A percentile compares a stretch with the other conserved stretches of the same genome.
Conservation (phyloP, 805 yeast species). For the Zygoascus tannicola region DNA sequence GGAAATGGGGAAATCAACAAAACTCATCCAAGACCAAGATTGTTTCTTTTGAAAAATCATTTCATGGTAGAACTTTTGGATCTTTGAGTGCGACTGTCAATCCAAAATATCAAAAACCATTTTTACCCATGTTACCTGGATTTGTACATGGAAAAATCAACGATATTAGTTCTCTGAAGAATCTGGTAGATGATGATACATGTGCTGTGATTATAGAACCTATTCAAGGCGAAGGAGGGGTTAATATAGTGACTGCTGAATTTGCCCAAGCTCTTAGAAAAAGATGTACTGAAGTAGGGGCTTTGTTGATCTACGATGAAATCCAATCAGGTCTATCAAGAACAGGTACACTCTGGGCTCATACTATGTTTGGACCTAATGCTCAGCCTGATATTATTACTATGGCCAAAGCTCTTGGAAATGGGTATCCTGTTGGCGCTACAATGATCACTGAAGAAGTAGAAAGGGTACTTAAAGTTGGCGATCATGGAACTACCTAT, state of each 20-base stretch:
- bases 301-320: conserved; percentile 82
- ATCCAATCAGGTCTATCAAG: conserved; percentile 96
- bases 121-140: conserved; percentile 87
- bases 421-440: conserved; percentile 95
- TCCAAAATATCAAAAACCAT: conserved; percentile 86
- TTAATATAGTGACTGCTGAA: conserved; percentile 53
- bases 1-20: conserved; percentile 64
- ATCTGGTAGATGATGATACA: conserved; percentile 49
- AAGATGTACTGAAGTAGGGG: conserved; percentile 60
- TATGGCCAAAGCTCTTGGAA: conserved; percentile 92
- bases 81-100: conserved; percentile 88
- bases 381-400: conserved; percentile 94
- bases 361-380: conserved; percentile 56
- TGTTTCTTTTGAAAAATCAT: conserved; percentile 79
- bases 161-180: conserved; percentile 50
- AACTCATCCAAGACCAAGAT: conserved; percentile 43
- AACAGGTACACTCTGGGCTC: conserved; percentile 92
- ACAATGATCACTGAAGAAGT: conserved; percentile 77
- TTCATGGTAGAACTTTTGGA: conserved; percentile 95
- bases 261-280: conserved; percentile 58
- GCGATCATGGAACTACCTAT: conserved; percentile 97
- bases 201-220: conserved; percentile 96
- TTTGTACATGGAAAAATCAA: conserved; percentile 58
- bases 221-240: conserved; percentile 97
- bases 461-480: conserved; percentile 63